Percentiles rank a stretch among this genome's conserved stretches.
Conservation (phyloP, 495 filamentous ascomycete species). For the Hypoxylon perforatum region DNA sequence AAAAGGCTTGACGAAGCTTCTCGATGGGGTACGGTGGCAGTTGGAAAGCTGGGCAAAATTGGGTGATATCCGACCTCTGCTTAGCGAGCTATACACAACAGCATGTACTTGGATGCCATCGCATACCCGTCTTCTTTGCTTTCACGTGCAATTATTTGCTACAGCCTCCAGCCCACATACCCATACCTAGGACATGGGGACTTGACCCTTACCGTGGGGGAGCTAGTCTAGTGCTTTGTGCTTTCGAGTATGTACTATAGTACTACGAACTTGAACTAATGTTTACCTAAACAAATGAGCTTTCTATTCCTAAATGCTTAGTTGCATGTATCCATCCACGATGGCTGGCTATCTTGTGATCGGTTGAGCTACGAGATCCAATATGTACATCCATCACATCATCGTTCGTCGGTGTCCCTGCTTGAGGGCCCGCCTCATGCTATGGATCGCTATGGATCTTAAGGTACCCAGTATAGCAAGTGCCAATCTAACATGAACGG, state of each 20-base stretch:
- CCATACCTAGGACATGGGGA: no score
- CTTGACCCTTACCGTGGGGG: no score
- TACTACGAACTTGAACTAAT: no score
- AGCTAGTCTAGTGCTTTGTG: no score
- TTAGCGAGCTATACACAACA: slow-evolving; percentile 18
- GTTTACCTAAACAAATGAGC: not conserved
- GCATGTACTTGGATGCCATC: not conserved
- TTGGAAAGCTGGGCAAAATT: slow-evolving; percentile 2
- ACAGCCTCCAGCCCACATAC: no score
- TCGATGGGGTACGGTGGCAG: slow-evolving; percentile 19
- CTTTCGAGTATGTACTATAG: no score
- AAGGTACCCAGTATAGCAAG: slow-evolving; percentile 5
- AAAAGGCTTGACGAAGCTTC: slow-evolving; percentile 34
- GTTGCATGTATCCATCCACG: no score
- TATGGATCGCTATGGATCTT: not conserved
- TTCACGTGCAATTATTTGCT: not conserved
- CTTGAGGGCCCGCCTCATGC: not conserved
- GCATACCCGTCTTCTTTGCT: not conserved
- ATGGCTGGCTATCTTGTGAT: slow-evolving; percentile 16
- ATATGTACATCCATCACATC: slow-evolving; percentile 9
- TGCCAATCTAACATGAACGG: slow-evolving; percentile 5
- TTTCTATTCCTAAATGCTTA: slow-evolving; percentile 16
- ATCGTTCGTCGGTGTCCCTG: slow-evolving; percentile 1
- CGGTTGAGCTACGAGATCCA: slow-evolving; percentile 5
- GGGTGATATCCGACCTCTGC: slow-evolving; percentile 14